These are phyloP conservation scores for Penicillium sp. DNA, from an alignment of 2,329 filamentous ascomycete species.

Conservation along the genomic window DNA sequence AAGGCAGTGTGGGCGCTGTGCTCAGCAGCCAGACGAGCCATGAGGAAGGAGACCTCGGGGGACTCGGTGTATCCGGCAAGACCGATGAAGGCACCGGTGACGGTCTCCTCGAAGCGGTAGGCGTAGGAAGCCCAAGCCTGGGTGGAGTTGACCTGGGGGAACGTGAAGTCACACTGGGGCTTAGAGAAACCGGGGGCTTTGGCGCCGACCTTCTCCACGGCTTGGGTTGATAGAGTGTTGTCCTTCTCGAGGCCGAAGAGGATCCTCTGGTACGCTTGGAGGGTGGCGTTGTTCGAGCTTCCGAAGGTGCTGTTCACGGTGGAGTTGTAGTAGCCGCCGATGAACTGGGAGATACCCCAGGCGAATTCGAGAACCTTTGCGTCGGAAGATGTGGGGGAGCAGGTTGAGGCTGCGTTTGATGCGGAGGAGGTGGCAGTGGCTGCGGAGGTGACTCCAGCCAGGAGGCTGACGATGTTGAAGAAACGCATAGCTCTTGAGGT, in stretches of 20 bases:
- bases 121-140: conserved; percentile 21
- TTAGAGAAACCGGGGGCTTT: conserved; percentile 16
- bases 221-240: conserved; percentile 25
- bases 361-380: conserved; percentile 23
- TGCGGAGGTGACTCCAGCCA: conserved; percentile 17
- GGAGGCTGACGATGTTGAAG: conserved; percentile 16
- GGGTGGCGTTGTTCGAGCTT: conserved; percentile 16
- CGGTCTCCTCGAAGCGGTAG: conserved; percentile 20
- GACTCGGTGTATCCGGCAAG: conserved; percentile 29
- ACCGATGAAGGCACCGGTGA: conserved; percentile 27
- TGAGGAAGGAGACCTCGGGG: conserved; percentile 31
- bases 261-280: conserved; percentile 16
- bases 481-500: conserved; percentile 19
- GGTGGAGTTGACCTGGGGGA: conserved; percentile 16
- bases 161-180: conserved; percentile 25
- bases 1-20: conserved; percentile 24
- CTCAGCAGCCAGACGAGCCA: conserved; percentile 29
- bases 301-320: conserved; percentile 24
- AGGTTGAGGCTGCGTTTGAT: conserved; percentile 11
- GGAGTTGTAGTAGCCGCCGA: conserved; percentile 28
- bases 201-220: conserved; percentile 21
- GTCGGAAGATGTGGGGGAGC: conserved; percentile 22
- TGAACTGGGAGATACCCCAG: conserved; percentile 24
- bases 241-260: conserved; percentile 25
- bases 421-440: conserved; percentile 13